Conservation (phyloP, 441 rosid genomes). For the Mallotus japonicus region DNA sequence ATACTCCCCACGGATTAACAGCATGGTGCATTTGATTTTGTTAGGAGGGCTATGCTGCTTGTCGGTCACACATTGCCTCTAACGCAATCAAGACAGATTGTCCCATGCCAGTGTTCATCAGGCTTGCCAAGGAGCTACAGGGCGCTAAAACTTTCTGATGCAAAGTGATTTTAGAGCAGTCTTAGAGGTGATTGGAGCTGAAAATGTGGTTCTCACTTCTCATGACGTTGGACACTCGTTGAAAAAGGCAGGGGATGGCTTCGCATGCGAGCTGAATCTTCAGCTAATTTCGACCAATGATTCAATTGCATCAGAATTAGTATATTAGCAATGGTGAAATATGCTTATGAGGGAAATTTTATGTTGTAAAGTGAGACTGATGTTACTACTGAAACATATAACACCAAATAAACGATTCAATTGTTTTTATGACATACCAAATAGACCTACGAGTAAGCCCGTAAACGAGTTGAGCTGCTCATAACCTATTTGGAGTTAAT, state of each 20-base stretch:
- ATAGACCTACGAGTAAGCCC: too few species aligned
- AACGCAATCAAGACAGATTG: constrained; percentile 83
- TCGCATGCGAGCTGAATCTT: neutral
- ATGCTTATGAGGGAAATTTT: too few species aligned
- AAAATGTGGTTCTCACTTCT: neutral
- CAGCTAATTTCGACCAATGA: too few species aligned
- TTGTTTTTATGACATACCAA: too few species aligned
- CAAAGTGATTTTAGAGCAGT: neutral
- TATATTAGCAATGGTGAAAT: too few species aligned
- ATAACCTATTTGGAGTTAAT: too few species aligned
- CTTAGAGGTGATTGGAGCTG: neutral
- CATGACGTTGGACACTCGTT: neutral
- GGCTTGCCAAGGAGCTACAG: constrained; percentile 47
- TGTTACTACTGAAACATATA: too few species aligned
- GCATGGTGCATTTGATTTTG: constrained; percentile 15
- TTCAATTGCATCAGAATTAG: neutral
- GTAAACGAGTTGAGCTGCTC: too few species aligned
- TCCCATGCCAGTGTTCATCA: constrained; percentile 59
- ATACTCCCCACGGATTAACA: neutral
- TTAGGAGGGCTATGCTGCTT: constrained; percentile 76
- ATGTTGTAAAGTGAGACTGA: too few species aligned
- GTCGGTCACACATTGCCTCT: constrained; percentile 69
- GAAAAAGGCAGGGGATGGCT: neutral
- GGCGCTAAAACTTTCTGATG: constrained; percentile 1
- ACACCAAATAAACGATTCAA: too few species aligned